Conservation (phyloP, 2,329 filamentous ascomycete species). For the Thielaviopsis ethacetica region DNA sequence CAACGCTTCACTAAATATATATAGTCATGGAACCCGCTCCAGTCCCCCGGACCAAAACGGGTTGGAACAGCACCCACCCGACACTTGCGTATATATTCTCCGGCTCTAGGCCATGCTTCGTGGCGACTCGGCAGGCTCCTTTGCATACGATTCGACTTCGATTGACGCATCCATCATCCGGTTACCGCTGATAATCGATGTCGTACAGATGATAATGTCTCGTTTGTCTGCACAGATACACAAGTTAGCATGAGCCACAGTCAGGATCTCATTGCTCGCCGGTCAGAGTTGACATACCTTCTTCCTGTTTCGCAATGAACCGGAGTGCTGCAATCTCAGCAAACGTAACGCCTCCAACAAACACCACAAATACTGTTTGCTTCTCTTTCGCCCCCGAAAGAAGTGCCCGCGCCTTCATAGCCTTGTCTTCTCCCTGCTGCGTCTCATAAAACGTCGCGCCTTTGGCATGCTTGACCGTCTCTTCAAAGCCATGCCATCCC, state of each 20-base stretch:
- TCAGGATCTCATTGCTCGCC: not conserved
- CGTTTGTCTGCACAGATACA: slow-evolving; percentile 37
- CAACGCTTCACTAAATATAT: not conserved
- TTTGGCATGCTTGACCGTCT: slow-evolving; percentile 70
- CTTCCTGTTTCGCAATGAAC: slow-evolving; percentile 74
- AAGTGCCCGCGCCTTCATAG: slow-evolving; percentile 69
- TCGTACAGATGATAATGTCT: slow-evolving; percentile 84
- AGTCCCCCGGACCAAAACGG: not conserved
- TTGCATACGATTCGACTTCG: slow-evolving; percentile 49
- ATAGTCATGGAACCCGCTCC: not conserved
- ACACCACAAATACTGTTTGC: slow-evolving; percentile 91
- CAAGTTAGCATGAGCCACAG: not conserved
- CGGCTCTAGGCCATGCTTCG: not conserved
- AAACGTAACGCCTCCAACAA: slow-evolving; percentile 90
- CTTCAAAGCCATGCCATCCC: slow-evolving; percentile 89
- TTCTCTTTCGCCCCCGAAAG: slow-evolving; percentile 57
- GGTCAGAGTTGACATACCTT: slow-evolving; percentile 31
- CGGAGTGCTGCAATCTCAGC: slow-evolving; percentile 88
- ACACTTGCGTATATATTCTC: not conserved
- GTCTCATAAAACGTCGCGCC: slow-evolving; percentile 83
- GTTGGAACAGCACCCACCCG: not conserved
- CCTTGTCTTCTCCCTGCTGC: slow-evolving; percentile 86
- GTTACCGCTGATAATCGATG: slow-evolving; percentile 78
- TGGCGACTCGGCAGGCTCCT: slow-evolving; percentile 16
- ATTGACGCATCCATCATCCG: slow-evolving; percentile 75